Evolutionary conservation across 1,284 basidiomycete species (phyloP), one percentile per base, ranked within the genome.

Genomic region (Somion occarium): DNA sequence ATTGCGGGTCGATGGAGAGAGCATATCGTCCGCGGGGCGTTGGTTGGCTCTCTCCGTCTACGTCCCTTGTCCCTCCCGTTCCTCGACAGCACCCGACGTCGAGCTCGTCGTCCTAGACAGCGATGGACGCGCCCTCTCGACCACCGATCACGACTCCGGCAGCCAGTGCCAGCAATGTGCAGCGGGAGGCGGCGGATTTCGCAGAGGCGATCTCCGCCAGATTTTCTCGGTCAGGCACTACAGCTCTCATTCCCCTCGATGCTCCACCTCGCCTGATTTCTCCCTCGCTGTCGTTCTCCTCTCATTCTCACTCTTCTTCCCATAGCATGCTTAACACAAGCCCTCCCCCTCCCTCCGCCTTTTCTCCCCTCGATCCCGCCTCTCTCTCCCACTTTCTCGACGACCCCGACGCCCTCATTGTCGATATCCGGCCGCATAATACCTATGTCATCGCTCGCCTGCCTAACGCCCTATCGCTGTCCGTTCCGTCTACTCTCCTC

Each of bases 401-500:
- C 0, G 69, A 73, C 55, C 56, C 65, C 13, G 42, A 62, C 52
- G 44, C 67, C 9, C 76, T 90, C 56, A 64, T 97, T 55, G 76
- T 98, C 69, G 95, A 98, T 70, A 88, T 98, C 51, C 84, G 95
- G 0, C 85, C 93, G 1, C 88, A 91, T 65, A 85, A 85, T 11
- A 79, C 86, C 4, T 88, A 82, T 64, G 69, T 79, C 1, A 64
- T 75, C 13, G 84, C 83, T 11, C 85, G 92, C 47, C 59, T 95
- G 25, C 77, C 78, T 25, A 62, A 72, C 39, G 87, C 94, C n/a
- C 75, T 97, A 55, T 93, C 92, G 39, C 80, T 98, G 52, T 92
- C 91, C 44, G 90, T 97, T 3, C 95, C 95, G 0, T 94, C 93
- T 3, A 98, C 95, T 0, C 82, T 98, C 23, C 85, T 99, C 62